These are phyloP conservation scores for Auriscalpium vulgare DNA, from an alignment of 768 basidiomycete species.

Conservation along the genomic window DNA sequence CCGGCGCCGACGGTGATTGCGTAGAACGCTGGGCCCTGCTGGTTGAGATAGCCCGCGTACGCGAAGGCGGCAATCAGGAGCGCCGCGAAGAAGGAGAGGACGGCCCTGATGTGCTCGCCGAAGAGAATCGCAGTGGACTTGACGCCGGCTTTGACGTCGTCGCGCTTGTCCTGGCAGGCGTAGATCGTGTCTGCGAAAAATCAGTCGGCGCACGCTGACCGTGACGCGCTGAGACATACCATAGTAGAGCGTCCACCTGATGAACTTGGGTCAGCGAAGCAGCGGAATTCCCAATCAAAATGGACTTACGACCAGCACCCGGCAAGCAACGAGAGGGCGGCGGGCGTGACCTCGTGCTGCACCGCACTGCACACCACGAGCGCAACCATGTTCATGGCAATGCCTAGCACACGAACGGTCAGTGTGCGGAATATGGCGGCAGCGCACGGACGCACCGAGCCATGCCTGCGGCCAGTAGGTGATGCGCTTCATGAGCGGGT, in stretches of 20 bases:
- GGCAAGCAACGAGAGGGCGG: not conserved
- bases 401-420: not conserved
- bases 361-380: not conserved
- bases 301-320: not conserved
- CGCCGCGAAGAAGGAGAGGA: constrained; percentile 45
- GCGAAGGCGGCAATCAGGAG: constrained; percentile 44
- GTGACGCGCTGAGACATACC: not conserved
- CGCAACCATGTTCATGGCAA: not conserved
- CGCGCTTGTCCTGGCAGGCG: constrained; percentile 70
- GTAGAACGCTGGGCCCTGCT: constrained; percentile 42
- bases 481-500: constrained; percentile 1
- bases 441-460: not conserved
- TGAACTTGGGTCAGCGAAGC: not conserved
- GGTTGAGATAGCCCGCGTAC: constrained; percentile 44
- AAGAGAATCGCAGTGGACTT: constrained; percentile 72
- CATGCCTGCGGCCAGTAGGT: constrained; percentile 5
- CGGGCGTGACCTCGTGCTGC: not conserved
- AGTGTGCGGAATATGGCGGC: not conserved
- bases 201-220: constrained; percentile 24
- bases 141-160: constrained; percentile 67
- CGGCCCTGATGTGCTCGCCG: constrained; percentile 47
- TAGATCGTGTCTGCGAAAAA: constrained; percentile 61
- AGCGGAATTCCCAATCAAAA: not conserved
- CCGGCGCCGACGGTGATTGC: constrained; percentile 39
- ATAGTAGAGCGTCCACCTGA: not conserved